phyloP scores from a whole-genome alignment of 2,329 filamentous ascomycete genomes.

The Pleoardoris graminearum region DNA sequence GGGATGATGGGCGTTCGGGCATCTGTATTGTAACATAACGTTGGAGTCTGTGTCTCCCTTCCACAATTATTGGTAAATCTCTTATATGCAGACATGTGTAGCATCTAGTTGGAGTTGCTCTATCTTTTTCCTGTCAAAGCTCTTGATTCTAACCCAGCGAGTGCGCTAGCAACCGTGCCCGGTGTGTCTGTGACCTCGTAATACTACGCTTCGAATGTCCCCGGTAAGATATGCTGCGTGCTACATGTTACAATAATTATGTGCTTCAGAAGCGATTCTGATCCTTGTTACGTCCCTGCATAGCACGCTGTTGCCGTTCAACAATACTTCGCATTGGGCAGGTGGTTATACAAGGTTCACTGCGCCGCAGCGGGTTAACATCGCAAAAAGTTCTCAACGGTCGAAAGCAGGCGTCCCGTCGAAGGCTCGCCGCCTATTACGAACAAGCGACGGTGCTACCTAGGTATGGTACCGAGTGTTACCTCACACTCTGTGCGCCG shows the following conservation, averaged over 20 bases:
- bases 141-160: not conserved
- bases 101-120: not conserved
- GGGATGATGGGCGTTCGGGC: not conserved
- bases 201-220: not conserved
- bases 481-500: too few relatives aligned
- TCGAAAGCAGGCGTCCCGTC: too few relatives aligned
- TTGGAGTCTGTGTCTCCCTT: not conserved
- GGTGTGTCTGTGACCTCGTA: not conserved
- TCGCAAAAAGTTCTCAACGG: not conserved
- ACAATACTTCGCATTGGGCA: not conserved
- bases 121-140: not conserved
- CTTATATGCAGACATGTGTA: not conserved
- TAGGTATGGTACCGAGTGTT: too few relatives aligned
- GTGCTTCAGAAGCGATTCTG: not conserved
- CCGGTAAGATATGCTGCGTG: not conserved
- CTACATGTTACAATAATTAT: not conserved
- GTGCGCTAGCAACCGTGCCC: not conserved
- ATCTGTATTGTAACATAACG: not conserved
- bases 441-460: too few relatives aligned
- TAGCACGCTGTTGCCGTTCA: not conserved
- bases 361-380: not conserved
- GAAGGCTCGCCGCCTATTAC: too few relatives aligned
- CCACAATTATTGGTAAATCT: not conserved
- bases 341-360: not conserved
- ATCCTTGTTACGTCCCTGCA: not conserved